phyloP scores from a whole-genome alignment of 352 stramenopile species.

The Phytopythium vexans region DNA sequence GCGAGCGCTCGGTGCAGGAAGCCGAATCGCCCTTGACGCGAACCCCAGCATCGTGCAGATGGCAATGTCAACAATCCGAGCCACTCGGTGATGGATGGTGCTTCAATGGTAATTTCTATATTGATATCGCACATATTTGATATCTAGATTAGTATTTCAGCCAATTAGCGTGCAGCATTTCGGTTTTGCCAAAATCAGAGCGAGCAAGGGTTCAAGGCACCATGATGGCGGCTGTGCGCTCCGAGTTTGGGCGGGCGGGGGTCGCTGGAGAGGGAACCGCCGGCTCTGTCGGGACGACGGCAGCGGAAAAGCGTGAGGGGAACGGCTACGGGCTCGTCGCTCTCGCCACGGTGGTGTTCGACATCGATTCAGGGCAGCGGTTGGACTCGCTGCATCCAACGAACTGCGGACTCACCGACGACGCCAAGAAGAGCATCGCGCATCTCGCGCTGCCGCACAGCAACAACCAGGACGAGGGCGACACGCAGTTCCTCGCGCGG shows the following conservation, averaged over 20 bases:
- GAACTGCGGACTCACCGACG: slow-evolving; percentile 37
- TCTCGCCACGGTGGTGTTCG: slow-evolving; percentile 77
- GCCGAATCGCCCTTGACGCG: too few species aligned
- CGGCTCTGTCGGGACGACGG: too few species aligned
- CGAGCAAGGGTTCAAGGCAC: background rate
- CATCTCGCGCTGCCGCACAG: slow-evolving; percentile 81
- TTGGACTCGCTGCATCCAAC: slow-evolving; percentile 62
- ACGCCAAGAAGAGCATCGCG: slow-evolving; percentile 62
- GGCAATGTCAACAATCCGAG: too few species aligned
- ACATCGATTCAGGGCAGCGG: slow-evolving; percentile 74
- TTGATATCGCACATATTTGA: too few species aligned
- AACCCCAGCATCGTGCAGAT: too few species aligned
- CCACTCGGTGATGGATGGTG: too few species aligned
- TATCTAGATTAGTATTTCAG: too few species aligned
- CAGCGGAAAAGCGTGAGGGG: background rate
- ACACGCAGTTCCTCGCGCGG: slow-evolving; percentile 83
- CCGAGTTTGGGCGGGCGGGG: background rate
- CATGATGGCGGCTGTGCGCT: slow-evolving; percentile 2
- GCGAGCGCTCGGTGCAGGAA: background rate
- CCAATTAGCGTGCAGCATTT: too few species aligned
- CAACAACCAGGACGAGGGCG: slow-evolving; percentile 84
- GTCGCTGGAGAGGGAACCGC: too few species aligned
- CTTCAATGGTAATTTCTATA: too few species aligned
- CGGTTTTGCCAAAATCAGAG: background rate
- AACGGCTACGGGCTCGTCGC: slow-evolving; percentile 45